Evolutionary conservation across 108 stramenopile species (phyloP).

Genomic region (Cyclotella kingstonii): DNA sequence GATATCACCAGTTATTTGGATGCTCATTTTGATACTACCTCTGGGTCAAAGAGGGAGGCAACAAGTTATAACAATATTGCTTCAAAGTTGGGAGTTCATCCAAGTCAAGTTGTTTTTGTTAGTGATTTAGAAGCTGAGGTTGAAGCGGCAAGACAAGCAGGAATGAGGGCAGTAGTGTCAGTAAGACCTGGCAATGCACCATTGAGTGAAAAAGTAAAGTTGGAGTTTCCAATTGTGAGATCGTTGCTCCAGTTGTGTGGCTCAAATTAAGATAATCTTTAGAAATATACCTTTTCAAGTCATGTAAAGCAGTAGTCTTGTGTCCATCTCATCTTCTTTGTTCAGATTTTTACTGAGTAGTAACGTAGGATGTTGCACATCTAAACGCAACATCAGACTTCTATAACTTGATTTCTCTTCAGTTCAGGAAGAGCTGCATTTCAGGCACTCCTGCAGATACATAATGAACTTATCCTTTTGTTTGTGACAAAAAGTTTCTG

Average conservation of each 20-base stretch:
- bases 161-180: slow-evolving; percentile 67
- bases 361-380: too few species aligned
- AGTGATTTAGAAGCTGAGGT: slow-evolving; percentile 87
- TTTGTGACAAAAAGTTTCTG: too few species aligned
- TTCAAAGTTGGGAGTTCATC: slow-evolving; percentile 54
- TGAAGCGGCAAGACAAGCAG: slow-evolving; percentile 77
- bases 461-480: too few species aligned
- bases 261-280: slow-evolving; percentile 13
- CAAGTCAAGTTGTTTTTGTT: slow-evolving; percentile 78
- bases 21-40: slow-evolving; percentile 89
- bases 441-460: too few species aligned
- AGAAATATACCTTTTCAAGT: too few species aligned
- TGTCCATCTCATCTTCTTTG: too few species aligned
- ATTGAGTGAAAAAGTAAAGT: slow-evolving; percentile 39
- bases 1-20: slow-evolving; percentile 69
- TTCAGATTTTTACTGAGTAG: too few species aligned
- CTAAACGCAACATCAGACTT: too few species aligned
- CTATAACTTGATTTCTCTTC: too few species aligned
- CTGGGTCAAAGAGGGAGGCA: slow-evolving; percentile 73
- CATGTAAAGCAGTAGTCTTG: too few species aligned
- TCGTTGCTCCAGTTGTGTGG: slow-evolving; percentile 83
- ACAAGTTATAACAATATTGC: slow-evolving; percentile 77
- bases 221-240: slow-evolving; percentile 50
- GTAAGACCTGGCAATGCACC: slow-evolving; percentile 89
- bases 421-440: too few species aligned